Evolutionary conservation across 495 filamentous ascomycete genomes (phyloP), one percentile per base, ranked within the genome.

Genomic region (Cercophora samala): DNA sequence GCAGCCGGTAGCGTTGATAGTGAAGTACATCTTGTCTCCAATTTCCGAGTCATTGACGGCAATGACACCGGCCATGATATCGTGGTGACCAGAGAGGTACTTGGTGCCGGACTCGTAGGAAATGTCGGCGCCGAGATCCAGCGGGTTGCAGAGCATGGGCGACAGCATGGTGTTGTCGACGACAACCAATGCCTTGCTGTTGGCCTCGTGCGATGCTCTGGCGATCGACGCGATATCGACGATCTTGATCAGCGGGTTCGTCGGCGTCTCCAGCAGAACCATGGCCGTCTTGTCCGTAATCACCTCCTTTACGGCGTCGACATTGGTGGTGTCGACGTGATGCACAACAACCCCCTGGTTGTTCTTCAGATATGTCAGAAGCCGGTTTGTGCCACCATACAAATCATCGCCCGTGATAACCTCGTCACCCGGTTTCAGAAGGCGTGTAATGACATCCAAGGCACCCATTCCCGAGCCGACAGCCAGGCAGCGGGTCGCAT

Each of bases 151-250:
- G 18, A 98, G 88, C 75, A 96, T 87, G 11, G 95, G 95, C 0
- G 92, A 97, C 70, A 99, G 90, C 95, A 99, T 99, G 58, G 95
- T 97, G 81, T 99, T 99, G 79, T 99, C 95, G 26, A 97, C 94
- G 8, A 90, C 85, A 17, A 99, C 93, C 46, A 97, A 78, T n/a
- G 89, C 89, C 68, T 83, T 86, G n/a, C 88, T 83, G 75, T 94
- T 96, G 8, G 85, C 88, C 62, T 87, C 87, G 78, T 98, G 94
- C 3, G 90, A 86, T 22, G 87, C 79, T 18, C 85, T 77, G 8
- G 93, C 88, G 67, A 98, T 94, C 21, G 84, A 77, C 2, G 88
- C 84, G 69, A 99, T 93, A 72, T 99, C 94, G 73, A 93, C 91
- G 72, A 99, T 93, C 82, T 99, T 99, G 82, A 99, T 97, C 23